Evolutionary conservation across 306 rosid species (phyloP).

Genomic region (Betula pendula): DNA sequence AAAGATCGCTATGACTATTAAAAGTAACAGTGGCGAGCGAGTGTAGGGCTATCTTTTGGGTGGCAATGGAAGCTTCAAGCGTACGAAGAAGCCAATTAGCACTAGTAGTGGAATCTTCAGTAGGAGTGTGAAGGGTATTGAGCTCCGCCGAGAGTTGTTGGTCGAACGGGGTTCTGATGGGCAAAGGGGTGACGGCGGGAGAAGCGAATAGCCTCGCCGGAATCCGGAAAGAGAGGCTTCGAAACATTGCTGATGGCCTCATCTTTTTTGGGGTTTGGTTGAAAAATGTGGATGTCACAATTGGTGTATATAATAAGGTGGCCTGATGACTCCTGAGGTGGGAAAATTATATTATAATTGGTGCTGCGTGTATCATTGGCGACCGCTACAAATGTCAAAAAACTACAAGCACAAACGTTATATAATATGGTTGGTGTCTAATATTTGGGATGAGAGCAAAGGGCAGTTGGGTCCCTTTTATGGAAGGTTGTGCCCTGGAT

Average conservation of each 20-base stretch:
- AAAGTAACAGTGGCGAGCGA: conserved; percentile 19
- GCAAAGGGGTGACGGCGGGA: conserved; percentile 33
- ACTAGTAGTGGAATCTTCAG: background rate
- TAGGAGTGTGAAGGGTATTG: conserved; percentile 10
- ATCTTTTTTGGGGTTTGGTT: background rate
- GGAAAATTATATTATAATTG: background rate
- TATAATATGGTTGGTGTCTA: conserved; percentile 26
- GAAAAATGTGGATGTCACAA: too few relatives aligned
- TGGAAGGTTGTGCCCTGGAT: too few relatives aligned
- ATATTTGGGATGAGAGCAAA: background rate
- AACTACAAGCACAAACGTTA: background rate
- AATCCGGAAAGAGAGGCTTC: conserved; percentile 34
- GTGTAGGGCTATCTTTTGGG: conserved; percentile 42
- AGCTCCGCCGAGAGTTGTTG: conserved; percentile 35
- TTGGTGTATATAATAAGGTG: too few relatives aligned
- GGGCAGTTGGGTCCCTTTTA: too few relatives aligned
- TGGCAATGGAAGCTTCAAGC: conserved; percentile 43
- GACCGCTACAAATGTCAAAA: conserved; percentile 1
- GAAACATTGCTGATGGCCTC: conserved; percentile 34
- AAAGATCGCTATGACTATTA: background rate
- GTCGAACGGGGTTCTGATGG: conserved; percentile 28
- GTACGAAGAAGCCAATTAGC: conserved; percentile 22
- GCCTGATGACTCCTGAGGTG: too few relatives aligned
- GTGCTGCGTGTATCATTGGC: background rate
- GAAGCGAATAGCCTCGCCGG: background rate